Percentiles rank a stretch among this genome's conserved stretches.
phyloP scores from a whole-genome alignment of 768 basidiomycete species.

The Lyophyllum decastes region DNA sequence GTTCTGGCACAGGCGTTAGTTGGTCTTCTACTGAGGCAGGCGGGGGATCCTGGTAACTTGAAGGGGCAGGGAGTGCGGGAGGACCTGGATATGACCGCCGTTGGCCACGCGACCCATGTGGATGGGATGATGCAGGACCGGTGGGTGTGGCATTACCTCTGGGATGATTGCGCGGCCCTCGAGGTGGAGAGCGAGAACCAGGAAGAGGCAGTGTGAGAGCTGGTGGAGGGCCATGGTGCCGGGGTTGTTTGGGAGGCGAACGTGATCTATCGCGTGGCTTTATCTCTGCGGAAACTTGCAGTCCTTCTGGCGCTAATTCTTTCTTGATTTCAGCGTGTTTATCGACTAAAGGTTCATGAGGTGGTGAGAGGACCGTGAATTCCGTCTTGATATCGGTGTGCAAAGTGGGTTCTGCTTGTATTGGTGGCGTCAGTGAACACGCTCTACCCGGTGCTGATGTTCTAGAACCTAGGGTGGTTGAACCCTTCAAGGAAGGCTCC shows the following conservation, averaged over 20 bases:
- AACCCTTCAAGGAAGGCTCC: not conserved
- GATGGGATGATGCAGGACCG: slow-evolving; percentile 18
- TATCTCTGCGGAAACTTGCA: not conserved
- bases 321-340: slow-evolving; percentile 8
- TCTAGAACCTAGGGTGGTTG: not conserved
- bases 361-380: not conserved
- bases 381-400: not conserved
- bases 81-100: slow-evolving; percentile 18
- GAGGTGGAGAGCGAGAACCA: slow-evolving; percentile 37
- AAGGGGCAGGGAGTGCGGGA: not conserved
- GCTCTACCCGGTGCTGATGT: not conserved
- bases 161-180: slow-evolving; percentile 37
- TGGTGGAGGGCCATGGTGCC: slow-evolving; percentile 15
- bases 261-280: slow-evolving; percentile 18
- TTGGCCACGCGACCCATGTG: slow-evolving; percentile 18
- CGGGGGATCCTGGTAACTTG: slow-evolving; percentile 5
- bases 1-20: not conserved
- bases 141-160: slow-evolving; percentile 18
- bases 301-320: slow-evolving; percentile 9
- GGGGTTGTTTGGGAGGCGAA: slow-evolving; percentile 25
- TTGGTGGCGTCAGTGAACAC: not conserved
- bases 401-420: not conserved
- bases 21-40: slow-evolving; percentile 5
- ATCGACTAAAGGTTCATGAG: not conserved
- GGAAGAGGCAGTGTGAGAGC: slow-evolving; percentile 19